Percentiles rank a stretch among this genome's conserved stretches.
Evolutionary conservation across 495 filamentous ascomycete species (phyloP).

Genomic region (Aspergillus cavernicola): DNA sequence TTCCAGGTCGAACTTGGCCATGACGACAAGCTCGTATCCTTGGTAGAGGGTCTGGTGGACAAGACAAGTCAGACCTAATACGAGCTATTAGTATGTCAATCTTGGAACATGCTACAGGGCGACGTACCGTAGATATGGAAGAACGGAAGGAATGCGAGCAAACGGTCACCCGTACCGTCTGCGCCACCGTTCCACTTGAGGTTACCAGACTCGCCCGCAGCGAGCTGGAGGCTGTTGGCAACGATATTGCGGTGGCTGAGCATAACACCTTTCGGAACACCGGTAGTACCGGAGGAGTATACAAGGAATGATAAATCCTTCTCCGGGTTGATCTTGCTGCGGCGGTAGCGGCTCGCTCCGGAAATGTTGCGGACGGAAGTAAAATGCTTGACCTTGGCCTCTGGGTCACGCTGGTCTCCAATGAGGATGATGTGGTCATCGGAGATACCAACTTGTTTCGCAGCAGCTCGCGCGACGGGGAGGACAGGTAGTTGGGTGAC

Average conservation of each 20-base stretch:
- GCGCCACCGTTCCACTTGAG: conserved; percentile 56
- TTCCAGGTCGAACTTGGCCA: conserved; percentile 81
- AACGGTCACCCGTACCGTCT: conserved; percentile 62
- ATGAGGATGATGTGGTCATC: conserved; percentile 67
- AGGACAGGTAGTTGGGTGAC: conserved; percentile 67
- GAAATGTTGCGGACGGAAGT: conserved; percentile 61
- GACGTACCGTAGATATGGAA: conserved; percentile 84
- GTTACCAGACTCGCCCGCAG: conserved; percentile 55
- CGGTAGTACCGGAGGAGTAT: conserved; percentile 89
- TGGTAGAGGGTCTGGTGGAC: conserved; percentile 61
- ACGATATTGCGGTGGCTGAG: conserved; percentile 80
- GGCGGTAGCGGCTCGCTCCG: conserved; percentile 43
- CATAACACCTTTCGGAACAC: conserved; percentile 91
- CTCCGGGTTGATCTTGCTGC: conserved; percentile 41
- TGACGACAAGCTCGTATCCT: conserved; percentile 68
- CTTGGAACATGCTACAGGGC: background rate
- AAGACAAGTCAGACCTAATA: conserved; percentile 68
- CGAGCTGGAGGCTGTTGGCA: conserved; percentile 60
- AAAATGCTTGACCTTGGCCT: conserved; percentile 68
- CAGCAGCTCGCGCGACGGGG: conserved; percentile 60
- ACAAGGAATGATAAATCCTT: conserved; percentile 63
- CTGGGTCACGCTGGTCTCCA: conserved; percentile 66
- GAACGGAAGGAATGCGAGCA: conserved; percentile 84
- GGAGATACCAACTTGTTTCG: conserved; percentile 61
- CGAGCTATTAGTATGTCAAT: conserved; percentile 63